Conservation (phyloP, 2,329 filamentous ascomycete genomes). For the Sarocladium oryzae region DNA sequence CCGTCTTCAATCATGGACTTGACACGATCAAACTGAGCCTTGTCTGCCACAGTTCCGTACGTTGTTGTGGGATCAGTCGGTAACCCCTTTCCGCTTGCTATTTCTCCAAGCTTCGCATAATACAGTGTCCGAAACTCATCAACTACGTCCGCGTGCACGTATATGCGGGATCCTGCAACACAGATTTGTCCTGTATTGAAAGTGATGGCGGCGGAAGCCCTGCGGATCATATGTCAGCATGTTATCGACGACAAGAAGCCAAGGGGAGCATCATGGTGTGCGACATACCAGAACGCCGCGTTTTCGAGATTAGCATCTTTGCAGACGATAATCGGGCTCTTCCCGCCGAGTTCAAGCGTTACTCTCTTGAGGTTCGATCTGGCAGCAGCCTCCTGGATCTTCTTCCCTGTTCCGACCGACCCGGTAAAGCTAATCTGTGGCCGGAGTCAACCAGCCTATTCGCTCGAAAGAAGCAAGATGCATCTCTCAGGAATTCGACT, state of each 20-base stretch:
- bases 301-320: constrained; percentile 57
- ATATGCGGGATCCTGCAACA: constrained; percentile 49
- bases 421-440: constrained; percentile 78
- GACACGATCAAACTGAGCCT: no score
- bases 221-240: no score
- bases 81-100: no score
- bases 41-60: no score
- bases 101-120: background rate
- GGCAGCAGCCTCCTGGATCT: constrained; percentile 66
- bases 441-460: no score
- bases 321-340: constrained; percentile 57
- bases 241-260: no score
- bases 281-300: constrained; percentile 35
- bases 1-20: no score
- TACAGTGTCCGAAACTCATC: constrained; percentile 43
- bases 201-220: background rate
- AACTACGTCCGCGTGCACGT: constrained; percentile 43
- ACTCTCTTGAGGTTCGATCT: constrained; percentile 56
- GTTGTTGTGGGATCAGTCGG: constrained; percentile 40
- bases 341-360: constrained; percentile 58
- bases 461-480: no score
- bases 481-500: no score
- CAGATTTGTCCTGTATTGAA: constrained; percentile 44
- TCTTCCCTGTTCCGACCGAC: constrained; percentile 58
- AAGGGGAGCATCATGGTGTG: background rate